Base-by-base conservation (phyloP, 2,329 filamentous ascomycete genomes). In the Talaromyces sp. region DNA sequence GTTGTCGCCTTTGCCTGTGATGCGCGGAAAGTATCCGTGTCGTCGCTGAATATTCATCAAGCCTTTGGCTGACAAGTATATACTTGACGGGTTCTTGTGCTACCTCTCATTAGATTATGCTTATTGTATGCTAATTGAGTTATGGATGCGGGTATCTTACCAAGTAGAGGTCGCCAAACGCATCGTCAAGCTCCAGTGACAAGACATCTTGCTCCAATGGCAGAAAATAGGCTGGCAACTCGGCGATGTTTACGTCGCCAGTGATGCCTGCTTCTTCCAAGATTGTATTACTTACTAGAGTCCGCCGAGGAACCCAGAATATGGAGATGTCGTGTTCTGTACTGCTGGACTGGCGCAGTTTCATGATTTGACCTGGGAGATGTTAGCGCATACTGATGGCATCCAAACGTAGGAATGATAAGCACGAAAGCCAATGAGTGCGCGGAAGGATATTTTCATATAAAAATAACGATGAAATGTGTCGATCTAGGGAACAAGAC, bases 251-350 rank as follows among this genome's bases (percentile, higher is more conserved):
- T 64, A 93, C 89, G 73, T 99, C 95, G 61, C 95, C 96, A 55
- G 97, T 83, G 14, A 99, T 91, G 27, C 93, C 95, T 43, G 91
- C 89, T 71, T 96, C 92, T 75, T 99, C 95, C 43, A 99, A 82
- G 55, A 98, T 84, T 71, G 92, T 88, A 73, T 98, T 92, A 67
- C 91, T 95, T 58, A 98, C 89, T 58, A 96, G 81, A 4, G 95
- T 98, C 63, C 95, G 89, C 61, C 95, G 87, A 6, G 96, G 93
- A 49, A 96, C 90, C 90, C 95, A 98, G 73, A 97, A 93, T 68
- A 99, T 89, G 64, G 93, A 93, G 73, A 98, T 96, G 69, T 99
- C 93, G 83, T 99, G 95, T 66, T 92, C 90, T 53, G 88, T 90
- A 70, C 91, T 89, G 72, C 89, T 93, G 75, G 95, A 91, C 70